A percentile compares a stretch with the other conserved stretches of the same genome.
These are phyloP conservation scores for Boletus subcaerulescens DNA, from an alignment of 768 basidiomycete species.

Conservation along the genomic window DNA sequence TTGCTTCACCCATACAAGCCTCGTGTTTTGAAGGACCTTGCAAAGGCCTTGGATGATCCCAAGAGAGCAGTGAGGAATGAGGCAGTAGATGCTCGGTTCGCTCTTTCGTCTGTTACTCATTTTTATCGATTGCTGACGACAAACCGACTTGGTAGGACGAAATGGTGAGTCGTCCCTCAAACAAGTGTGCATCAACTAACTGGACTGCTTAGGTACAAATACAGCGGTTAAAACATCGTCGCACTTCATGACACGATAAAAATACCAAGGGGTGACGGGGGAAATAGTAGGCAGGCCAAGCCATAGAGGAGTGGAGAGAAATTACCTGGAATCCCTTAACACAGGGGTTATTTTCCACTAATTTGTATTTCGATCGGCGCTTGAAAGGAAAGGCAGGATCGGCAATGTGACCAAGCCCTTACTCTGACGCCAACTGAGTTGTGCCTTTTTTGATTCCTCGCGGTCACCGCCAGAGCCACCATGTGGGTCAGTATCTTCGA, in stretches of 20 bases:
- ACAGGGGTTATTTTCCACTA: neutral
- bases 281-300: neutral
- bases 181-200: neutral
- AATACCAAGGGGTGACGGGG: no score
- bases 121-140: constrained; percentile 1
- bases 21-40: constrained; percentile 70
- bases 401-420: neutral
- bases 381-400: constrained; percentile 7
- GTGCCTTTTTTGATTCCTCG: neutral
- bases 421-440: no score
- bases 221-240: constrained; percentile 15
- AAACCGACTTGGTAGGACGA: constrained; percentile 21
- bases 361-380: constrained; percentile 21
- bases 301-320: neutral
- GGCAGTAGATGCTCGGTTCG: constrained; percentile 77
- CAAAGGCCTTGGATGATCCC: constrained; percentile 83
- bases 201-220: constrained; percentile 25
- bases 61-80: constrained; percentile 78
- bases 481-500: constrained; percentile 32
- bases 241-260: neutral
- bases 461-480: constrained; percentile 2
- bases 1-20: constrained; percentile 78
- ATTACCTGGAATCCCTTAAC: neutral
- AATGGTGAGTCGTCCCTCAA: constrained; percentile 17
- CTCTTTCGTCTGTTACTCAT: neutral